A percentile compares a stretch with the other conserved stretches of the same genome.
Evolutionary conservation across 108 stramenopile genomes (phyloP).

Genomic region (Fistulifera solaris): DNA sequence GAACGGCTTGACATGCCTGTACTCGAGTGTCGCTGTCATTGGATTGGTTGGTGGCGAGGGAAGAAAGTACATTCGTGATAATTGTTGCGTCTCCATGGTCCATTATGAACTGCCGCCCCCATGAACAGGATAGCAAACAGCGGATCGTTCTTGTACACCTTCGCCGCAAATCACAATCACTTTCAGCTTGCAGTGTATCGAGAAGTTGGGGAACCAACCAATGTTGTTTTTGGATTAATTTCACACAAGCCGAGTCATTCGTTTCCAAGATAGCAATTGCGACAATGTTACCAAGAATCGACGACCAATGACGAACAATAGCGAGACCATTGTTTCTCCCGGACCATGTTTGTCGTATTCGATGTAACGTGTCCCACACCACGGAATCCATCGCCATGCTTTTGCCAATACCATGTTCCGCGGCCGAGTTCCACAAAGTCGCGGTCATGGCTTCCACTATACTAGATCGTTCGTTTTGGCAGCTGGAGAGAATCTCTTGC

Average conservation of each 20-base stretch:
- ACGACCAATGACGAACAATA: neutral
- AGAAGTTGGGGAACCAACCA: neutral
- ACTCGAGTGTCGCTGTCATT: slow-evolving; percentile 1
- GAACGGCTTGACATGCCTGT: neutral
- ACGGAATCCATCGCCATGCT: neutral
- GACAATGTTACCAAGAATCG: slow-evolving; percentile 1
- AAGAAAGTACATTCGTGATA: neutral
- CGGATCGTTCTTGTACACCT: slow-evolving; percentile 1
- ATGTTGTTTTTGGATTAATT: neutral
- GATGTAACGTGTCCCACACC: neutral
- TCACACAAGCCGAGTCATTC: neutral
- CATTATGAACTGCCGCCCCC: slow-evolving; percentile 1
- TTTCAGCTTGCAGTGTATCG: neutral
- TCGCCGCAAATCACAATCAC: neutral
- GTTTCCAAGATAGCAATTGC: neutral
- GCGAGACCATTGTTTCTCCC: neutral
- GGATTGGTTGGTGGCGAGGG: neutral
- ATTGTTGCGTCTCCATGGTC: neutral
- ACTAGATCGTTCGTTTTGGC: neutral
- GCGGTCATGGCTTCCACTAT: neutral
- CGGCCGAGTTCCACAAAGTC: slow-evolving; percentile 1
- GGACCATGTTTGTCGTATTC: neutral
- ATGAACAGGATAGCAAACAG: slow-evolving; percentile 1
- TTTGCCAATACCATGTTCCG: neutral
- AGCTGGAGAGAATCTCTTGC: neutral